phyloP scores from a whole-genome alignment of 2,329 filamentous ascomycete genomes.

The Ophiostoma perfectum region DNA sequence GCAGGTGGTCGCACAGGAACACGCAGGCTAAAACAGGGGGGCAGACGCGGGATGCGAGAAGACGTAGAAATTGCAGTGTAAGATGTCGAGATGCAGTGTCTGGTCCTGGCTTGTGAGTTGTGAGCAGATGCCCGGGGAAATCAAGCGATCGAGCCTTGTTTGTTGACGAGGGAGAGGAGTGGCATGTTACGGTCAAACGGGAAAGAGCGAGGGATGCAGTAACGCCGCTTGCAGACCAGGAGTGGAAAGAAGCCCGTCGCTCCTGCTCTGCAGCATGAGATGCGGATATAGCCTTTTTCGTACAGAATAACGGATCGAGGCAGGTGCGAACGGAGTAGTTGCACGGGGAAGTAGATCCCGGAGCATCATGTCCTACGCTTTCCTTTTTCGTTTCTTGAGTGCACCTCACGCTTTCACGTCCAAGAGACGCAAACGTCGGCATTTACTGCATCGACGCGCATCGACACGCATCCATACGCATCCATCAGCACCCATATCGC shows the following conservation, averaged over 20 bases:
- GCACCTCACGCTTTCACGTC: no score
- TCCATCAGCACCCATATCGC: no score
- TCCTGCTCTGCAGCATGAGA: not conserved
- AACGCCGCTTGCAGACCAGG: not conserved
- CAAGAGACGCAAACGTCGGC: no score
- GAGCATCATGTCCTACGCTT: not conserved
- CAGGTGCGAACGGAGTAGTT: not conserved
- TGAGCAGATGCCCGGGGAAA: not conserved
- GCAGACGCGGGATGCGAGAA: not conserved
- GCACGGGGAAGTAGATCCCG: slow-evolving; percentile 2
- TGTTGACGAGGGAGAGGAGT: not conserved
- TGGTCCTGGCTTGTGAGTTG: not conserved
- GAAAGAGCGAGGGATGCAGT: not conserved
- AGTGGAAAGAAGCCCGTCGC: not conserved
- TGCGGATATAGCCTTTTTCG: not conserved
- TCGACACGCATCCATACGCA: no score
- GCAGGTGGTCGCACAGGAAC: not conserved
- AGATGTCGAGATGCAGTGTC: not conserved
- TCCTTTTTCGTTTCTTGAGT: no score
- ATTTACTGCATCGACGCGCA: no score
- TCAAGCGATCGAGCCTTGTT: not conserved
- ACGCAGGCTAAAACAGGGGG: not conserved
- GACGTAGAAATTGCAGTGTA: not conserved
- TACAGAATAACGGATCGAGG: not conserved
- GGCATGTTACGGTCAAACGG: not conserved